These are phyloP conservation scores for Kodamaea leandrae DNA, from an alignment of 805 yeast species.

Conservation along the genomic window DNA sequence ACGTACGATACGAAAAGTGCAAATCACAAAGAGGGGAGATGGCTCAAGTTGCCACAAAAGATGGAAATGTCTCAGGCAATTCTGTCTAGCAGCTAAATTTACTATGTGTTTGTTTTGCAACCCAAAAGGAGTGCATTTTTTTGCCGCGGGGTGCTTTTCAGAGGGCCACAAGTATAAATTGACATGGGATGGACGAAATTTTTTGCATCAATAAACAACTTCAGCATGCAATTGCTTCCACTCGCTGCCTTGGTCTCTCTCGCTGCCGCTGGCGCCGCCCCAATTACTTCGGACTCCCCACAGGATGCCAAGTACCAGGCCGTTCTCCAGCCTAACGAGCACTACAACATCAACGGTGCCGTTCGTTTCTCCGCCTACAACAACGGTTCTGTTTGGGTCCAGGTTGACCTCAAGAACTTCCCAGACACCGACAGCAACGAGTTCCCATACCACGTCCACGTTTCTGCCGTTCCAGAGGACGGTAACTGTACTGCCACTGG, in stretches of 20 bases:
- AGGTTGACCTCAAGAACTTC: slow-evolving; percentile 31
- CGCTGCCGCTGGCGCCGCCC: slow-evolving; percentile 23
- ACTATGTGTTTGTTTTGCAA: background rate
- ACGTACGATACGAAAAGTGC: too few relatives aligned
- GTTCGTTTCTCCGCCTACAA: slow-evolving; percentile 28
- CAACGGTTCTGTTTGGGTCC: slow-evolving; percentile 34
- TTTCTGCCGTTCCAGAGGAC: slow-evolving; percentile 34
- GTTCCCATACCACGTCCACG: slow-evolving; percentile 40
- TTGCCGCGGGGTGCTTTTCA: background rate
- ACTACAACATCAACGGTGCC: slow-evolving; percentile 25
- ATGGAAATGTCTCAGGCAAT: too few relatives aligned
- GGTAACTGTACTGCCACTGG: slow-evolving; percentile 34
- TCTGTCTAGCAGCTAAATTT: too few relatives aligned
- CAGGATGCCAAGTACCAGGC: slow-evolving; percentile 28
- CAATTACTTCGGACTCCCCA: slow-evolving; percentile 30
- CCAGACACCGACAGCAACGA: slow-evolving; percentile 36
- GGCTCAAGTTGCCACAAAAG: too few relatives aligned
- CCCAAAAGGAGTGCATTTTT: background rate
- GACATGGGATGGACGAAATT: background rate
- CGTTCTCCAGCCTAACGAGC: slow-evolving; percentile 18
- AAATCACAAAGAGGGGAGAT: too few relatives aligned
- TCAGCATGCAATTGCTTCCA: slow-evolving; percentile 6
- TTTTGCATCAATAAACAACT: background rate
- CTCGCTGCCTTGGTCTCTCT: slow-evolving; percentile 9
- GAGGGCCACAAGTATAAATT: background rate